These are phyloP conservation scores for Eucalyptus globulus DNA, from an alignment of 345 rosid genomes.

Conservation along the genomic window DNA sequence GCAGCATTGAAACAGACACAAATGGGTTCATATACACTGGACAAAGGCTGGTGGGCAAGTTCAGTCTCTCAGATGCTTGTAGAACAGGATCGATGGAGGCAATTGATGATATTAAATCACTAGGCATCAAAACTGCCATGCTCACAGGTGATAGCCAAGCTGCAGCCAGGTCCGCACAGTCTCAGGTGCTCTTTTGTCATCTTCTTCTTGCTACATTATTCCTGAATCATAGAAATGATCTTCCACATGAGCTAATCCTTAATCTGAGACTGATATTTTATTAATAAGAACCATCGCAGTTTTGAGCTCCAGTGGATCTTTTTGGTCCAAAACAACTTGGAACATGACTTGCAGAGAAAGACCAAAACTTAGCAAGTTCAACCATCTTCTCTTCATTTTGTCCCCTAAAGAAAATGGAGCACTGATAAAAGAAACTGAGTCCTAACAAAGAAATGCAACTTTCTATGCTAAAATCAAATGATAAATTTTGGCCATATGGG, in stretches of 20 bases:
- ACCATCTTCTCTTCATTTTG: background rate
- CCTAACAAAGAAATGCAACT: background rate
- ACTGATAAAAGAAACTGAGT: background rate
- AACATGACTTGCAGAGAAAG: background rate
- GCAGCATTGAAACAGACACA: conserved; percentile 24
- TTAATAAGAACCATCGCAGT: background rate
- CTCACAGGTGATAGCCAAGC: conserved; percentile 72
- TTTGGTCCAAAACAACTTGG: background rate
- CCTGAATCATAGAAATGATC: background rate
- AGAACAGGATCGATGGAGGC: conserved; percentile 65
- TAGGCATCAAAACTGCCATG: conserved; percentile 58
- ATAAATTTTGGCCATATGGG: background rate
- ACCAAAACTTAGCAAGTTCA: background rate
- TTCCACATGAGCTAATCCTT: background rate
- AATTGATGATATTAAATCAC: conserved; percentile 30
- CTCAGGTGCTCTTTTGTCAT: conserved; percentile 31
- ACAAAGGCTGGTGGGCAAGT: conserved; percentile 24
- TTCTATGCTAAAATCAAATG: background rate
- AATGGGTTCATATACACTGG: conserved; percentile 49
- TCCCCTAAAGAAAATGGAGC: background rate
- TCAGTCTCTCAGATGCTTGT: conserved; percentile 64
- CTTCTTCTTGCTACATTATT: background rate
- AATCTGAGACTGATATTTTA: background rate
- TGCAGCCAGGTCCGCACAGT: conserved; percentile 56
- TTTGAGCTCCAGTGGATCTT: background rate